Evolutionary conservation across 108 stramenopile genomes (phyloP).

Genomic region (Skeletonema grethae): DNA sequence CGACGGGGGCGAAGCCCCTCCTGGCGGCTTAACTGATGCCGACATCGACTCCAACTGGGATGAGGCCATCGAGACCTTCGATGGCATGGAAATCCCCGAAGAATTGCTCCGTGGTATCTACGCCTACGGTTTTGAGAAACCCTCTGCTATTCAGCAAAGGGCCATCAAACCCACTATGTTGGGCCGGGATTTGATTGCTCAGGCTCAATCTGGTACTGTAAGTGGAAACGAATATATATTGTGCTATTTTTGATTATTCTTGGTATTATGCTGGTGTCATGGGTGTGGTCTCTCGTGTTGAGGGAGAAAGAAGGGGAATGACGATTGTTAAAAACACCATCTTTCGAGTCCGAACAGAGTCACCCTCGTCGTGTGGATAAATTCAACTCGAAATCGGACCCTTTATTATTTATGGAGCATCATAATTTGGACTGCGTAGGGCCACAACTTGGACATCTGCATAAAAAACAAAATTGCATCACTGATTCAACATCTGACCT

Average conservation of each 20-base stretch:
- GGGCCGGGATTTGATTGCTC: constrained; percentile 98
- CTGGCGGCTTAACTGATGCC: constrained; percentile 83
- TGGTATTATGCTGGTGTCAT: neutral
- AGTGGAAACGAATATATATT: constrained; percentile 22
- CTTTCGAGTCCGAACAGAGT: constrained; percentile 99
- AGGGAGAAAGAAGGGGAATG: constrained; percentile 57
- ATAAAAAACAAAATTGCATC: neutral
- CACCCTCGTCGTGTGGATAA: constrained; percentile 90
- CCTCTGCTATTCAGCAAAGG: constrained; percentile 99
- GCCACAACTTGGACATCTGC: neutral
- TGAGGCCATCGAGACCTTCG: constrained; percentile 94
- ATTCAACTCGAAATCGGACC: constrained; percentile 89
- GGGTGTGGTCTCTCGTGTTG: neutral
- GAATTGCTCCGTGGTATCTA: constrained; percentile 98
- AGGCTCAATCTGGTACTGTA: constrained; percentile 99
- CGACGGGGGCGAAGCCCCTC: constrained; percentile 36
- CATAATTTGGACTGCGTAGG: neutral
- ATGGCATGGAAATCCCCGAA: constrained; percentile 96
- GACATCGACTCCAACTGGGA: constrained; percentile 94
- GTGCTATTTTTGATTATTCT: neutral
- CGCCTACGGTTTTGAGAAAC: constrained; percentile 99
- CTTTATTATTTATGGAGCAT: constrained; percentile 16
- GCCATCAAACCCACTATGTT: constrained; percentile 97
- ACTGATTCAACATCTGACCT: constrained; percentile 2
- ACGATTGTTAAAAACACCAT: constrained; percentile 87